A percentile compares a stretch with the other conserved stretches of the same genome.
phyloP scores from a whole-genome alignment of 257 asterid species.

The Solanum okadae region DNA sequence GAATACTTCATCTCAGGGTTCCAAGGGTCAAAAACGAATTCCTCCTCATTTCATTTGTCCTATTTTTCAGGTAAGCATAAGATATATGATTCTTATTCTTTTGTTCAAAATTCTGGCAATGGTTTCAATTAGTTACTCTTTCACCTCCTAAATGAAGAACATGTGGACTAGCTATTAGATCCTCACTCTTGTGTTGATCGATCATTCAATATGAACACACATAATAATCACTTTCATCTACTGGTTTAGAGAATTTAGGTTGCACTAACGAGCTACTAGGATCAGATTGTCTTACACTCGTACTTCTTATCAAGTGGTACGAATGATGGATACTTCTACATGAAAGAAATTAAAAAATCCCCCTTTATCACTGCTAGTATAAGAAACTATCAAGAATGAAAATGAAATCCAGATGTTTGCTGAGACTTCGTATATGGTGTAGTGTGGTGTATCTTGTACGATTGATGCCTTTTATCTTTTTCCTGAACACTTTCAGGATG shows the following conservation, averaged over 20 bases:
- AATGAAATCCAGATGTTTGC: background rate
- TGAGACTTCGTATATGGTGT: background rate
- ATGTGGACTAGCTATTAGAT: background rate
- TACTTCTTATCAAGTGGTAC: background rate
- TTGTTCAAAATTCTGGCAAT: background rate
- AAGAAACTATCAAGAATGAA: background rate
- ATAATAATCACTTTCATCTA: background rate
- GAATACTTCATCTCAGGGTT: constrained; percentile 17
- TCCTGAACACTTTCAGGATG: constrained; percentile 46
- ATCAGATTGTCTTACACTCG: background rate
- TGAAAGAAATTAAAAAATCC: background rate
- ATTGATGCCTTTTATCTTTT: background rate
- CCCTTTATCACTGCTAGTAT: background rate
- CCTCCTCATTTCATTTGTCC: constrained; percentile 90
- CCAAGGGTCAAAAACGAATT: constrained; percentile 37
- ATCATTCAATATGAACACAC: background rate
- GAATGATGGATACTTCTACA: background rate
- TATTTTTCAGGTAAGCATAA: constrained; percentile 55
- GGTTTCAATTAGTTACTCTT: background rate
- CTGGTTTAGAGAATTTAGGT: background rate
- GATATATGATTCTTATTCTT: background rate
- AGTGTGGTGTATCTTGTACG: background rate
- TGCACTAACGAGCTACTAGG: background rate
- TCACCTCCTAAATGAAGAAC: background rate
- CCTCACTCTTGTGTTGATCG: background rate